Percentiles rank a stretch among this genome's conserved stretches.
phyloP scores from a whole-genome alignment of 805 yeast genomes.

The Nakazawaea wyomingensis region DNA sequence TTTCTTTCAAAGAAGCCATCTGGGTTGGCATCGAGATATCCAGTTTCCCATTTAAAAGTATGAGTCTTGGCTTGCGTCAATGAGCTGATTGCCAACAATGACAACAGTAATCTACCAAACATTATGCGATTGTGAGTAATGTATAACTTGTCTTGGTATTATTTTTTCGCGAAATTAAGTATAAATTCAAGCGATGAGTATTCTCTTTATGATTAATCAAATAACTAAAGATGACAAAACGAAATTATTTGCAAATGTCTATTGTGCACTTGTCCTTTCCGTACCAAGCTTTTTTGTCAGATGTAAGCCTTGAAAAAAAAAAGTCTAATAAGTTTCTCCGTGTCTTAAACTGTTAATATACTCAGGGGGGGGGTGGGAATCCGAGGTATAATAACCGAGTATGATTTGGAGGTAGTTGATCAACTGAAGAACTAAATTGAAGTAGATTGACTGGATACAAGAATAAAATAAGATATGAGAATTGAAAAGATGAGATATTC shows the following conservation, averaged over 20 bases:
- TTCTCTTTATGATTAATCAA: not conserved
- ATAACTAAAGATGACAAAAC: not conserved
- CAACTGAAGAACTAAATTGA: no score
- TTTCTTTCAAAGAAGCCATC: slow-evolving; percentile 42
- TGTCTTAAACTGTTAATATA: not conserved
- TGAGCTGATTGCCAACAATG: not conserved
- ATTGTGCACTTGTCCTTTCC: no score
- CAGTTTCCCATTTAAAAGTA: slow-evolving; percentile 58
- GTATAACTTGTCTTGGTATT: no score
- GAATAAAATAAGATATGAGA: not conserved
- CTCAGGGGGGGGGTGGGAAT: not conserved
- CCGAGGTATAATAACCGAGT: no score
- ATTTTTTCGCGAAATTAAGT: no score
- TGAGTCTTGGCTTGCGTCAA: slow-evolving; percentile 43
- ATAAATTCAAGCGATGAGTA: no score
- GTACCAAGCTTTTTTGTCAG: not conserved
- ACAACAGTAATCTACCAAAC: not conserved
- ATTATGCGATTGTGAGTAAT: no score
- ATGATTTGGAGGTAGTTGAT: no score
- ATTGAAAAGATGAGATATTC: not conserved
- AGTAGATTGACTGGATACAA: not conserved
- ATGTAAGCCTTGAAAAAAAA: not conserved
- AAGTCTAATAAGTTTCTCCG: no score
- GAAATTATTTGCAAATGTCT: no score
- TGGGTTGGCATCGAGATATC: slow-evolving; percentile 58